Evolutionary conservation across 176 grass and related monocot species (phyloP).

Genomic region (Melocanna baccifera): DNA sequence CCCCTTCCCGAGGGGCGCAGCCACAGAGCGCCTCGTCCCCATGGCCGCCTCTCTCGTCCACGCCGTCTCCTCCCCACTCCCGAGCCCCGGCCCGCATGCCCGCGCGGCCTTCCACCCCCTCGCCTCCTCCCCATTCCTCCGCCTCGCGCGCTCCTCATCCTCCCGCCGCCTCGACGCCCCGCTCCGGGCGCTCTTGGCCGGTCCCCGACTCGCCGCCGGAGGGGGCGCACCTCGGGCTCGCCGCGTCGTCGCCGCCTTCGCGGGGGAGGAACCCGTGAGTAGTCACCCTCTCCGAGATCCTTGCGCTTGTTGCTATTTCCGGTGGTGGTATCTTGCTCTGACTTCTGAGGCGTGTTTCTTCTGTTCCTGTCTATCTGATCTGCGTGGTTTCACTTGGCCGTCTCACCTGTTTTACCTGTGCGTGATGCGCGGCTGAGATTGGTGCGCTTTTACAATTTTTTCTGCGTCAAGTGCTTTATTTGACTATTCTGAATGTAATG

Average conservation of each 20-base stretch:
- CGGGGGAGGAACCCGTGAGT: conserved; percentile 43
- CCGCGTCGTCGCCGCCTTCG: conserved; percentile 40
- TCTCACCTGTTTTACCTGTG: background rate
- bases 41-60: conserved; percentile 49
- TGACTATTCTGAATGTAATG: background rate
- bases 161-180: background rate
- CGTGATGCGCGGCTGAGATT: background rate
- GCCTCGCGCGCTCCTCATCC: conserved; percentile 34
- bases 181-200: conserved; percentile 12
- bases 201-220: background rate
- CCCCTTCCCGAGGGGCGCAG: background rate
- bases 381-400: background rate
- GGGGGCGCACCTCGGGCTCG: conserved; percentile 1
- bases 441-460: too few species aligned
- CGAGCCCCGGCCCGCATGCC: background rate
- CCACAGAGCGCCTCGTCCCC: background rate
- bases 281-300: conserved; percentile 25
- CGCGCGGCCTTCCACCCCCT: conserved; percentile 36
- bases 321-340: background rate
- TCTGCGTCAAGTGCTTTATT: background rate
- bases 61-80: conserved; percentile 34
- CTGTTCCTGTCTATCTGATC: background rate
- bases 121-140: conserved; percentile 29
- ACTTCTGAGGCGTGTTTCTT: background rate
- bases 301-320: background rate